Base-by-base conservation (phyloP, 371 early-diverging fungal species). In the Haplosporangium sp. region DNA sequence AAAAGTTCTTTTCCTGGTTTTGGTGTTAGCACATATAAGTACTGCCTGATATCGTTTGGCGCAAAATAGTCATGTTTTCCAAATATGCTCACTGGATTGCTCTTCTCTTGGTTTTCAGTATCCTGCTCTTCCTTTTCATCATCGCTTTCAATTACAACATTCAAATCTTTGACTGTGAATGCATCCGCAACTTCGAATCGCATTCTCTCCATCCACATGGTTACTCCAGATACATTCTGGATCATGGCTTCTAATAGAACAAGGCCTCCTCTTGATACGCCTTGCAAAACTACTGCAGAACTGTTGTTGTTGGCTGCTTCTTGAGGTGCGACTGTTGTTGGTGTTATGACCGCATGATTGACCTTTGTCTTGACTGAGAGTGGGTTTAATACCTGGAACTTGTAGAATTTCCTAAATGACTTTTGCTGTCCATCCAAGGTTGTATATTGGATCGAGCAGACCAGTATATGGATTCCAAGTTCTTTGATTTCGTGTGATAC, bases 321-420 rank as follows among this genome's bases (percentile, higher is more conserved):
- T 61, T 69, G 70, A 27, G 45, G 40, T 11, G 50, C 4, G 1
- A 63, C 65, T 7, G 55, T 2, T 55, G 63, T 50, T 9, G 27
- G 27, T 27, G 67, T 20, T 7, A 72, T 66, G 19, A 71, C 39
- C 17, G 77, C 63, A 55, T 92, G 89, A 84, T 96, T 96, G 60
- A 96, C 92, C 67, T 97, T 97, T 13, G 98, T 98, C 85, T 97
- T 98, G 71, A 98, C 97, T 9, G 96, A 91, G 34, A 98, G 86
- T 47, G 98, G 98, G 84, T 98, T 98, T 38, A 96, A 83, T 8
- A 97, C 98, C 84, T 97, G 94, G 82, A 98, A 97, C 72, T 96
- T 96, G 90, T 94, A 98, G 72, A 95, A 94, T 77, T 95, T 96
- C 53, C 95, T 90, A 75, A 97, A 93, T 64, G 88, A 89, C 35